phyloP scores from a whole-genome alignment of 495 filamentous ascomycete species.

The Hypomontagnella submonticulosa region DNA sequence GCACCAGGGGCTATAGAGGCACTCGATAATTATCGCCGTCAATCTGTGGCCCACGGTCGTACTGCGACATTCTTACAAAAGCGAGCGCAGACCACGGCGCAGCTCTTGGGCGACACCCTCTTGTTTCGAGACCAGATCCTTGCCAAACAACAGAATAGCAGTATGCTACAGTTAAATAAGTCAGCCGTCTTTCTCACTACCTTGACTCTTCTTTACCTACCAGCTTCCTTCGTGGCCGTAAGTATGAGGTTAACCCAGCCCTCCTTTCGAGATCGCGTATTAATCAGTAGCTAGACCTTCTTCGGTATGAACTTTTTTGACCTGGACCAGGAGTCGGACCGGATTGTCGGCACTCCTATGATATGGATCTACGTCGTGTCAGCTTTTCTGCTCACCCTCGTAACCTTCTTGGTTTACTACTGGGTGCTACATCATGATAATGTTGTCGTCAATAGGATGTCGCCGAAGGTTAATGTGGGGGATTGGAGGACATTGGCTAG shows the following conservation, averaged over 20 bases:
- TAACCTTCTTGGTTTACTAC: slow-evolving; percentile 43
- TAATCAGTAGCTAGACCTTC: slow-evolving; percentile 27
- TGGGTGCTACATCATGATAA: slow-evolving; percentile 41
- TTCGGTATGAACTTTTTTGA: slow-evolving; percentile 48
- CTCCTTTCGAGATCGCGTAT: not conserved
- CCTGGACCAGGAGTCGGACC: slow-evolving; percentile 26
- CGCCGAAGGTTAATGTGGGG: slow-evolving; percentile 37
- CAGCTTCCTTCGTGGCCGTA: slow-evolving; percentile 58
- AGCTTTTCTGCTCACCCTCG: slow-evolving; percentile 29
- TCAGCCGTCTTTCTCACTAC: slow-evolving; percentile 57
- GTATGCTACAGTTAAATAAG: slow-evolving; percentile 55
- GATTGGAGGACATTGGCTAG: slow-evolving; percentile 29
- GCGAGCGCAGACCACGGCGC: slow-evolving; percentile 48
- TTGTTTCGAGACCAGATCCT: slow-evolving; percentile 53
- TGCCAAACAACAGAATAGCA: slow-evolving; percentile 51
- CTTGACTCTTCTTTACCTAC: slow-evolving; percentile 57
- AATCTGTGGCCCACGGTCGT: slow-evolving; percentile 42
- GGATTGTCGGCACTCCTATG: slow-evolving; percentile 34
- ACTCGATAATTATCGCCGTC: slow-evolving; percentile 36
- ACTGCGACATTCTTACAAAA: slow-evolving; percentile 48
- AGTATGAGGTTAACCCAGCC: slow-evolving; percentile 31
- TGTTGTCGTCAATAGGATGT: slow-evolving; percentile 28
- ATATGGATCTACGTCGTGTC: slow-evolving; percentile 44
- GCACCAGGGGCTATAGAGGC: not conserved
- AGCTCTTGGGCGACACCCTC: slow-evolving; percentile 53